Base-by-base conservation (phyloP, 192 early-diverging fungal species). In the Spizellomyces sp. region DNA sequence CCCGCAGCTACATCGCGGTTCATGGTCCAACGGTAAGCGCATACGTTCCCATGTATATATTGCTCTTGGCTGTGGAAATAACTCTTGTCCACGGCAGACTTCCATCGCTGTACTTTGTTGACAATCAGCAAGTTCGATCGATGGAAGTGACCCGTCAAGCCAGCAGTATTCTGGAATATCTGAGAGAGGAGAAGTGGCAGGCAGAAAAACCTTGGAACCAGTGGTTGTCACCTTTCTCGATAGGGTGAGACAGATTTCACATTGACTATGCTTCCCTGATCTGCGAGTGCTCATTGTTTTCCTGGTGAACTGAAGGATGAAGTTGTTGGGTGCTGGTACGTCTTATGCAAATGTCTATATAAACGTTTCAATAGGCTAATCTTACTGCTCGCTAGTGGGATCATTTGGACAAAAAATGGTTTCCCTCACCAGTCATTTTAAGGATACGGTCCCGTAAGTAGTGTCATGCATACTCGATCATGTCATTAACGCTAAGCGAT, bases 111-210 rank as follows among this genome's bases (percentile, higher is more conserved):
- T 72, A 56, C 21, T 44, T 55, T 17, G 21, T 72, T 57, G 27
- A 56, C 2, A 36, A 72, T n/a, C 10, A 64, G 62, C 12, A 27
- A 21, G 70, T 64, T 8, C 61, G 70, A 4, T 19, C n/a, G n/a
- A 43, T 70, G 9, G 61, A 72, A 22, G 48, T 45, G 6, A 21
- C n/a, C 27, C 43, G 62, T 3, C 7, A 42, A 7, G 70, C 70
- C 8, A n/a, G 27, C 17, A 10, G 6, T n/a, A 6, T 72, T 10
- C n/a, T 58, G 4, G 45, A 52, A 7, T 72, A 72, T 44, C 48
- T 72, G 5, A 64, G 9, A 17, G 60, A 63, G 14, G 70, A 64
- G 17, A 22, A 52, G 62, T 72, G 70, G 70, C 70, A 62, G 3
- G 7, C 6, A 8, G 52, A 50, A 8, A 45, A 63, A 42, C 70